phyloP scores from a whole-genome alignment of 495 filamentous ascomycete species.

The Penicillium samsonianum region DNA sequence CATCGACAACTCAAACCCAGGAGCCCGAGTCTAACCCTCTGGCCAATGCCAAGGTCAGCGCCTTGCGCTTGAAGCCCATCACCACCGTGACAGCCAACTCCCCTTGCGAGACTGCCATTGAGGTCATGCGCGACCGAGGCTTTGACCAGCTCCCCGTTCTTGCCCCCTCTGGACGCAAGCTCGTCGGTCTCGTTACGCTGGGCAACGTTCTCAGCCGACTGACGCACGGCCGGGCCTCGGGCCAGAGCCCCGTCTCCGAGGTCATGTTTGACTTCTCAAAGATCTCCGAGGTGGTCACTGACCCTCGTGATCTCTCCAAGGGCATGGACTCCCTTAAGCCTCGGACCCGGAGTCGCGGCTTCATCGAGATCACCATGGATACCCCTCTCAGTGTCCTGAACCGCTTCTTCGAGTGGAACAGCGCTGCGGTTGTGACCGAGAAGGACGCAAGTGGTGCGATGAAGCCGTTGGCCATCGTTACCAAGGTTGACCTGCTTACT shows the following conservation, averaged over 20 bases:
- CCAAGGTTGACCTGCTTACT: constrained; percentile 93
- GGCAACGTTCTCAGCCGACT: constrained; percentile 93
- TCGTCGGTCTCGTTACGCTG: constrained; percentile 89
- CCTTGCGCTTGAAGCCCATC: constrained; percentile 87
- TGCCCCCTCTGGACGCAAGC: constrained; percentile 61
- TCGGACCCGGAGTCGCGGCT: constrained; percentile 59
- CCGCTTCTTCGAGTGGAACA: constrained; percentile 97
- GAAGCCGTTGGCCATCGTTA: constrained; percentile 87
- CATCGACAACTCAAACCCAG: constrained; percentile 43
- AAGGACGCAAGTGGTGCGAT: constrained; percentile 56
- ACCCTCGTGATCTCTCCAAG: constrained; percentile 63
- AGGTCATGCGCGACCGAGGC: constrained; percentile 94
- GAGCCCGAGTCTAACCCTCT: constrained; percentile 57
- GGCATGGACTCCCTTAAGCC: constrained; percentile 17
- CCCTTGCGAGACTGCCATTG: constrained; percentile 79
- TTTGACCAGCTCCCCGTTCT: constrained; percentile 97
- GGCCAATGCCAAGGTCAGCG: constrained; percentile 69
- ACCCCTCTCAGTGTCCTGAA: constrained; percentile 81
- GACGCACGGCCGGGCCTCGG: constrained; percentile 73
- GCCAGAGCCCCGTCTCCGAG: constrained; percentile 70
- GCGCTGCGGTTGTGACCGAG: constrained; percentile 90
- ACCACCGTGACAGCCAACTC: constrained; percentile 72
- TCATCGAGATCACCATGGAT: constrained; percentile 90
- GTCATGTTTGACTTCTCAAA: constrained; percentile 95
- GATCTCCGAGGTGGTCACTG: constrained; percentile 83